A percentile compares a stretch with the other conserved stretches of the same genome.
These are phyloP conservation scores for Phalaenopsis aphrodite DNA, from an alignment of 106 monocot species.

Conservation along the genomic window DNA sequence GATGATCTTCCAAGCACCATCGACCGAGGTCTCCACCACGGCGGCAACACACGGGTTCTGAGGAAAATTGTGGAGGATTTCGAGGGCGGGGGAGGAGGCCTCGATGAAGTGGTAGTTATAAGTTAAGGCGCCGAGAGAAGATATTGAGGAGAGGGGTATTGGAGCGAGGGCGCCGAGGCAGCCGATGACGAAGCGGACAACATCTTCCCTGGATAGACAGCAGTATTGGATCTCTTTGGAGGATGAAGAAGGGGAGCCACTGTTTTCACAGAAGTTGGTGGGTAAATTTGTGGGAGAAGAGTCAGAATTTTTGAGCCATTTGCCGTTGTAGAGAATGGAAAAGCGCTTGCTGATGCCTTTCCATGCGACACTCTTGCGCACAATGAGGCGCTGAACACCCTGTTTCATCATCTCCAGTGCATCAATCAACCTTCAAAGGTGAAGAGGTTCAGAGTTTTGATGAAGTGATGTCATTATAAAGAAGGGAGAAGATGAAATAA, in stretches of 20 bases:
- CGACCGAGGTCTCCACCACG: constrained; percentile 49
- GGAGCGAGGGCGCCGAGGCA: constrained; percentile 91
- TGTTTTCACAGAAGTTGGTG: neutral
- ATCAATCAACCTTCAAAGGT: constrained; percentile 62
- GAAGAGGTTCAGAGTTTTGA: neutral
- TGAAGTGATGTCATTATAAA: too few species aligned
- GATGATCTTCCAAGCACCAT: constrained; percentile 63
- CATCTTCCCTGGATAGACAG: constrained; percentile 83
- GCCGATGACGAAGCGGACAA: constrained; percentile 75
- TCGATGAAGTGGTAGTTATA: constrained; percentile 36
- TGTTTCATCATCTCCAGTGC: constrained; percentile 97
- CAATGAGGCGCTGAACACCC: constrained; percentile 67
- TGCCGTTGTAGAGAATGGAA: constrained; percentile 79
- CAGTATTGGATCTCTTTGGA: constrained; percentile 45
- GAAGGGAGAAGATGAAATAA: too few species aligned
- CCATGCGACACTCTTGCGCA: constrained; percentile 75
- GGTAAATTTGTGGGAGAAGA: constrained; percentile 13
- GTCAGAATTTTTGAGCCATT: constrained; percentile 67
- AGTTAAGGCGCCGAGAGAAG: constrained; percentile 51
- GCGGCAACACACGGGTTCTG: constrained; percentile 62
- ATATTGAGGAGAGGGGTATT: constrained; percentile 63
- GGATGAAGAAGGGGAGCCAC: constrained; percentile 16
- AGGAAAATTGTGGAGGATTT: constrained; percentile 36
- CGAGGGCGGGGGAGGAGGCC: constrained; percentile 51
- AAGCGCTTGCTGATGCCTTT: constrained; percentile 83